These are phyloP conservation scores for Globisporangium cylindrosporum DNA, from an alignment of 352 stramenopile genomes.

Conservation along the genomic window DNA sequence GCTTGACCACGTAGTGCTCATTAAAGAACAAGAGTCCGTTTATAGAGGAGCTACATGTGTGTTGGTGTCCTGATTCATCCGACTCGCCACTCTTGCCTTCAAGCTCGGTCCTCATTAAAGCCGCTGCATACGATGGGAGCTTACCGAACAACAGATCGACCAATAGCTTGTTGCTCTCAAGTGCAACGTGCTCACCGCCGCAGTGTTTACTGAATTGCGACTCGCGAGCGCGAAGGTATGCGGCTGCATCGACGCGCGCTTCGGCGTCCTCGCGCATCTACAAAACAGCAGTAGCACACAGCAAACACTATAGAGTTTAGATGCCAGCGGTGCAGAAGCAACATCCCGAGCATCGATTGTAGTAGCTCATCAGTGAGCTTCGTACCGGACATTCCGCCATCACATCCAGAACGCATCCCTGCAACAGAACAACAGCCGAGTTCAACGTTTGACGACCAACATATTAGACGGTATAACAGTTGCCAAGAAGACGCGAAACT, in stretches of 20 bases:
- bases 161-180: slow-evolving; percentile 17
- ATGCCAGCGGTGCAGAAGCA: background rate
- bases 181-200: background rate
- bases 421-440: background rate
- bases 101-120: slow-evolving; percentile 15
- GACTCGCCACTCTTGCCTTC: background rate
- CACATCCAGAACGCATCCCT: slow-evolving; percentile 61
- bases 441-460: background rate
- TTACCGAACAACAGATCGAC: slow-evolving; percentile 40
- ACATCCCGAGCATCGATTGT: too few relatives aligned
- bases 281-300: background rate
- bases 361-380: background rate
- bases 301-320: background rate
- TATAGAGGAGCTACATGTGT: too few relatives aligned
- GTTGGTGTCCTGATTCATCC: background rate
- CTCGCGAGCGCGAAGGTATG: slow-evolving; percentile 29
- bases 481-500: background rate
- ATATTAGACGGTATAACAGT: background rate
- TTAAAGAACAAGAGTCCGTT: slow-evolving; percentile 60
- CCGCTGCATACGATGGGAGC: slow-evolving; percentile 25
- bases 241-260: slow-evolving; percentile 21
- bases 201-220: slow-evolving; percentile 19
- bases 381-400: slow-evolving; percentile 53
- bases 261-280: slow-evolving; percentile 42
- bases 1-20: slow-evolving; percentile 79